phyloP scores from a whole-genome alignment of 768 basidiomycete species.

The Amylocystis lapponica region DNA sequence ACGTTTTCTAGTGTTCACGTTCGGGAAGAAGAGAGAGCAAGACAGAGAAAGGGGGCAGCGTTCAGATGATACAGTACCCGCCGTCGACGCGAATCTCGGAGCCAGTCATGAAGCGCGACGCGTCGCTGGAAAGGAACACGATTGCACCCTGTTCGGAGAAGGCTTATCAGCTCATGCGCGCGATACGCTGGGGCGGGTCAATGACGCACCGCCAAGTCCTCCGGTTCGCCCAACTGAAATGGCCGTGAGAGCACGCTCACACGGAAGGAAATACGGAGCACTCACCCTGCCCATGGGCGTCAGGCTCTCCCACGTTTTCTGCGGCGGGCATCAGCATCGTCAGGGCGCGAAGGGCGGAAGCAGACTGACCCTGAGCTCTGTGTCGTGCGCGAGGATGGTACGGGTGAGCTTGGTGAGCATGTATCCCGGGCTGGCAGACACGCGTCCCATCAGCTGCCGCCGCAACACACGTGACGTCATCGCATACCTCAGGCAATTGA shows the following conservation, averaged over 20 bases:
- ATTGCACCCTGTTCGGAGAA: conserved; percentile 76
- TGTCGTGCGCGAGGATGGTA: conserved; percentile 71
- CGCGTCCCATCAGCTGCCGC: conserved; percentile 3
- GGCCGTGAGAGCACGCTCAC: neutral
- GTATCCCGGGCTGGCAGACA: conserved; percentile 71
- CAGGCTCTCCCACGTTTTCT: conserved; percentile 80
- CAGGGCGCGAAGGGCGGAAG: neutral
- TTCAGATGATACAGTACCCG: conserved; percentile 71
- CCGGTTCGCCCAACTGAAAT: conserved; percentile 80
- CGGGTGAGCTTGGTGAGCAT: conserved; percentile 89
- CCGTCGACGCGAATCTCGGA: conserved; percentile 84
- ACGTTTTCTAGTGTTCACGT: neutral
- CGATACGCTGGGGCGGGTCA: too few relatives aligned
- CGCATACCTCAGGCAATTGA: conserved; percentile 71
- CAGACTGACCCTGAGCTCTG: conserved; percentile 63
- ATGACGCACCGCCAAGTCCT: conserved; percentile 71
- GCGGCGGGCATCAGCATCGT: neutral
- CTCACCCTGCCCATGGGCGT: conserved; percentile 84
- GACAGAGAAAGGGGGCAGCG: too few relatives aligned
- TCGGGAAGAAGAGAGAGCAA: neutral
- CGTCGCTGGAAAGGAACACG: conserved; percentile 87
- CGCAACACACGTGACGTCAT: conserved; percentile 4
- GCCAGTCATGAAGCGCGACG: conserved; percentile 87
- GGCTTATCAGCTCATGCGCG: neutral
- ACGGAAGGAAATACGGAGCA: conserved; percentile 9